Percentiles rank a stretch among this genome's conserved stretches.
Evolutionary conservation across 176 grass and related monocot genomes (phyloP).

Genomic region (Zizania latifolia): DNA sequence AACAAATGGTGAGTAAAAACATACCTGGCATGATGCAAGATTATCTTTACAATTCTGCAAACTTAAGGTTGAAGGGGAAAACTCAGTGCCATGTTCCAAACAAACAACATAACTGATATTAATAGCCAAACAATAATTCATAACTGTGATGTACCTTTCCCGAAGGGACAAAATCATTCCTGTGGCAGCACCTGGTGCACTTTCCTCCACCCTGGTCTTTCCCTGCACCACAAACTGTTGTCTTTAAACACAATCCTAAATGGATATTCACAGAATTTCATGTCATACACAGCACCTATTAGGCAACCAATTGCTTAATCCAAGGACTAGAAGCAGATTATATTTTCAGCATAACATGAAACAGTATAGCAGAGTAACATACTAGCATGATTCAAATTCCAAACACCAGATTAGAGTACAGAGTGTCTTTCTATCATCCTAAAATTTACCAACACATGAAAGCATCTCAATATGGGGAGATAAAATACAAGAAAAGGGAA

Average conservation of each 20-base stretch:
- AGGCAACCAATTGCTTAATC: neutral
- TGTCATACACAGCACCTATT: neutral
- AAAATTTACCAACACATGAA: neutral
- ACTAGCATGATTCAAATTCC: neutral
- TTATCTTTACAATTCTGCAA: conserved; percentile 90
- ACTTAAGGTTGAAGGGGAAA: conserved; percentile 44
- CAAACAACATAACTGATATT: neutral
- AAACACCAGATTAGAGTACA: neutral
- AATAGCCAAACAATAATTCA: conserved; percentile 14
- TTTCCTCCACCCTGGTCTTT: conserved; percentile 80
- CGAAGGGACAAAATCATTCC: conserved; percentile 97
- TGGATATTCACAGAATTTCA: neutral
- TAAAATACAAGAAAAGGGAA: neutral
- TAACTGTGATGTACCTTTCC: conserved; percentile 57
- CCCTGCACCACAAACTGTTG: conserved; percentile 38
- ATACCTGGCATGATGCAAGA: conserved; percentile 80
- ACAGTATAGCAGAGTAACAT: neutral
- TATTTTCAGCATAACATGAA: neutral
- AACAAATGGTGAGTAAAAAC: neutral
- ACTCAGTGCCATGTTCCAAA: conserved; percentile 16
- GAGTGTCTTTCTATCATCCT: neutral
- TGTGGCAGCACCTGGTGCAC: conserved; percentile 75
- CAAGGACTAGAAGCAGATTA: neutral
- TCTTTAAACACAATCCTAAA: neutral
- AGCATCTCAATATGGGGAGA: neutral